Evolutionary conservation across 2,329 filamentous ascomycete genomes (phyloP).

Genomic region (Helotiales sp.): DNA sequence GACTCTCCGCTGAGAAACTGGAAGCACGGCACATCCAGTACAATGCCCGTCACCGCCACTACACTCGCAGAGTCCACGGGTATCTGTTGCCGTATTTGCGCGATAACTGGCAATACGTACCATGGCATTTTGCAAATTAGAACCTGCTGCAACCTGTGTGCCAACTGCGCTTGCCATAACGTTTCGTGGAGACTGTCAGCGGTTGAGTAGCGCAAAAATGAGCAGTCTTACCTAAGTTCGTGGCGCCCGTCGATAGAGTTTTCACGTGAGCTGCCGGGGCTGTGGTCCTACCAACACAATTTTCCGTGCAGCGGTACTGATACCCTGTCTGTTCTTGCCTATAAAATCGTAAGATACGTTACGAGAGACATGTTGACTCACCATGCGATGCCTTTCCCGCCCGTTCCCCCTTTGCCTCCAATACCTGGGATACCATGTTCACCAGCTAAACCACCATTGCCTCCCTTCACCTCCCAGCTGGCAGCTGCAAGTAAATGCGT

Average conservation of each 20-base stretch:
- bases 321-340: conserved; percentile 13
- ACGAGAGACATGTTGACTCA: background rate
- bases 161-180: background rate
- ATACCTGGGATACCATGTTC: conserved; percentile 9
- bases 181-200: background rate
- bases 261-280: background rate
- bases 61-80: conserved; percentile 8
- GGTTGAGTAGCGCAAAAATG: too few relatives aligned
- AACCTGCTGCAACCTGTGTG: conserved; percentile 1
- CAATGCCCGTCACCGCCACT: conserved; percentile 11
- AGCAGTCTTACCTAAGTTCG: too few relatives aligned
- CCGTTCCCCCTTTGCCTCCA: conserved; percentile 16
- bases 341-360: background rate
- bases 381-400: conserved; percentile 13
- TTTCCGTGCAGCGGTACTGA: conserved; percentile 8
- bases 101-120: conserved; percentile 2
- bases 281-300: conserved; percentile 6
- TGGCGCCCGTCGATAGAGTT: background rate
- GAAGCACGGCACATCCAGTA: conserved; percentile 7
- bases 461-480: conserved; percentile 11
- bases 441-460: conserved; percentile 11
- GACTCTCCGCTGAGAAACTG: conserved; percentile 1
- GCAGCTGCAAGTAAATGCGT: conserved; percentile 12
- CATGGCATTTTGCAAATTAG: conserved; percentile 2
- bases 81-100: conserved; percentile 4